Evolutionary conservation across 2,329 filamentous ascomycete genomes (phyloP).

Genomic region (Colletotrichum phormii): DNA sequence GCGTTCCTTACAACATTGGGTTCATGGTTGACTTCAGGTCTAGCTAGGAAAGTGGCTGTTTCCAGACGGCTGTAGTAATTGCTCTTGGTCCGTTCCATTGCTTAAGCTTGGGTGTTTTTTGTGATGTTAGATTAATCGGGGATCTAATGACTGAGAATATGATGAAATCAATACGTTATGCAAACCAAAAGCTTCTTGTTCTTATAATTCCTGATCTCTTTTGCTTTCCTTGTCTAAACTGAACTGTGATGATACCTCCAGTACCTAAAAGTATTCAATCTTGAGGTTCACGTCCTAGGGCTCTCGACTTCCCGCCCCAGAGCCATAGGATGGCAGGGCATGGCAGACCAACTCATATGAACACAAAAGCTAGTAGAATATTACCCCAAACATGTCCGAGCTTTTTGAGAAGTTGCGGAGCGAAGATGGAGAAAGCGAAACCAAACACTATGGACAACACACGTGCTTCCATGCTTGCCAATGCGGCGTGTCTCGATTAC

Average conservation of each 20-base stretch:
- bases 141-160: not conserved
- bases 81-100: not conserved
- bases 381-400: conserved; percentile 59
- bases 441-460: conserved; percentile 64
- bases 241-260: not conserved
- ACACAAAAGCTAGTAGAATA: conserved; percentile 54
- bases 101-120: not conserved
- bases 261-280: not conserved
- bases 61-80: not conserved
- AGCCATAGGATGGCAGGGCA: conserved; percentile 3
- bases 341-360: conserved; percentile 5
- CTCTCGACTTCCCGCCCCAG: conserved; percentile 1
- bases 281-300: not conserved
- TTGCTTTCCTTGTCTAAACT: too few species aligned
- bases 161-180: not conserved
- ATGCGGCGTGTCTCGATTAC: conserved; percentile 53
- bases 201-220: too few species aligned
- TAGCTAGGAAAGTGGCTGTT: not conserved
- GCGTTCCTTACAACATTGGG: not conserved
- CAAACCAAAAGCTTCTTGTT: not conserved
- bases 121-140: not conserved
- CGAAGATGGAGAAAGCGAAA: conserved; percentile 68
- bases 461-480: conserved; percentile 62
- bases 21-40: not conserved
- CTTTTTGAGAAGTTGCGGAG: conserved; percentile 49